Evolutionary conservation across 495 filamentous ascomycete genomes (phyloP).

Genomic region (Aspergillus olivimuriae): DNA sequence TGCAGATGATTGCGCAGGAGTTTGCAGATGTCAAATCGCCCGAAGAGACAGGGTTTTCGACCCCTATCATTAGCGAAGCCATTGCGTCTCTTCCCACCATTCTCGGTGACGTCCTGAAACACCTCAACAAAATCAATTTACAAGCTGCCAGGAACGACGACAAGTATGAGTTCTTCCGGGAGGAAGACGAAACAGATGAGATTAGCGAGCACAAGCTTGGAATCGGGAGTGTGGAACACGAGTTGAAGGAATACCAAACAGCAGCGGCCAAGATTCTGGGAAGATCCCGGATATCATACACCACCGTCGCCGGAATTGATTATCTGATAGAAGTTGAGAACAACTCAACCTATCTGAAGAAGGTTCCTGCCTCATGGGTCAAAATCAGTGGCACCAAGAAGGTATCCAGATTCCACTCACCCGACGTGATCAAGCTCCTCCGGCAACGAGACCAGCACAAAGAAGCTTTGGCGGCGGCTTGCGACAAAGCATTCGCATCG

Average conservation of each 20-base stretch:
- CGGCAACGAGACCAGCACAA: conserved; percentile 92
- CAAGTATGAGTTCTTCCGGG: conserved; percentile 89
- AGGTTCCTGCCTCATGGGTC: conserved; percentile 86
- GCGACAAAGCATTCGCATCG: conserved; percentile 71
- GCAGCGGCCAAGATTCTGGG: conserved; percentile 63
- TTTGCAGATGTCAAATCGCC: conserved; percentile 60
- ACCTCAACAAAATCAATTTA: conserved; percentile 79
- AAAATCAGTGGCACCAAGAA: conserved; percentile 95
- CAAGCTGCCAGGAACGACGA: conserved; percentile 81
- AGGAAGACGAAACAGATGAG: conserved; percentile 75
- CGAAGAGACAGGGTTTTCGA: conserved; percentile 67
- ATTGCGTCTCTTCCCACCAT: conserved; percentile 75
- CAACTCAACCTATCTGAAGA: conserved; percentile 57
- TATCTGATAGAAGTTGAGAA: conserved; percentile 92
- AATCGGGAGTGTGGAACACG: conserved; percentile 83
- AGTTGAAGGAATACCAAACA: conserved; percentile 69
- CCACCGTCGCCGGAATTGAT: conserved; percentile 81
- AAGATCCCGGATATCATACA: conserved; percentile 66
- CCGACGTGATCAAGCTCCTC: conserved; percentile 73
- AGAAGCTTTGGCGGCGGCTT: conserved; percentile 85
- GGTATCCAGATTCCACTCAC: conserved; percentile 88
- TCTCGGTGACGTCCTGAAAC: conserved; percentile 56
- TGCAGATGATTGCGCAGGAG: conserved; percentile 73
- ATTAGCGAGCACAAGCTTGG: conserved; percentile 86
- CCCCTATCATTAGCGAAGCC: conserved; percentile 62